Evolutionary conservation across 768 basidiomycete species (phyloP), one percentile per base, ranked within the genome.

Genomic region (Psilocybe cyanescens): DNA sequence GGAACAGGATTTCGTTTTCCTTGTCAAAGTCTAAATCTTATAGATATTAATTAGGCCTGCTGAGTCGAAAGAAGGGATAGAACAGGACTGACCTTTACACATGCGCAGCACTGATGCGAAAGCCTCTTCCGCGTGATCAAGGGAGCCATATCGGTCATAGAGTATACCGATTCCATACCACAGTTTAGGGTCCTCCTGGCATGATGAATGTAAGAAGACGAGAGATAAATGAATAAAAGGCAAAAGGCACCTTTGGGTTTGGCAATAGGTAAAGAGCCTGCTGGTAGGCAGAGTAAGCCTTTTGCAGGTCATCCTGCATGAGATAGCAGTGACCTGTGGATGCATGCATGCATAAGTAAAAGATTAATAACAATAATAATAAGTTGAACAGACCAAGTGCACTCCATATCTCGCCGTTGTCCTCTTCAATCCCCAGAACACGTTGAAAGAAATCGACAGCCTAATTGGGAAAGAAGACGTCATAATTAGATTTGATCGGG

Each of bases 91-190:
- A 97, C 97, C 92, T 76, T 94, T 92, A 78, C 98, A 96, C 95
- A 98, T 99, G 65, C 91, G 83, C 45, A 99, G 86, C 28, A 99
- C 97, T 11, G 93, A 95, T 0, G 94, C 89, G 69, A 99, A 99
- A 0, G 97, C 97, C 73, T 99, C 97, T 76, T 99, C 97, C 66
- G 97, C 97, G 68, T 99, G 97, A 77, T 99, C 97, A 72, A 99
- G 83, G 55, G 94, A 96, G 14, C 97, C 97, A 69, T 99, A 99
- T 31, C 97, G 90, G 80, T 99, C 97, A 70, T 99, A 99, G 35
- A 99, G 87, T 59, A 99, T 99, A 35, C 97, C 97, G 72, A 99
- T 99, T 37, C 97, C 97, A 72, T 99, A 99, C 97, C 97, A 99
- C 8, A 99, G 82, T 72, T 99, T 98, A 3, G 97, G 96, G 75